phyloP scores from a whole-genome alignment of 129 eudicot genomes.

The Chrysanthemum makinoi region DNA sequence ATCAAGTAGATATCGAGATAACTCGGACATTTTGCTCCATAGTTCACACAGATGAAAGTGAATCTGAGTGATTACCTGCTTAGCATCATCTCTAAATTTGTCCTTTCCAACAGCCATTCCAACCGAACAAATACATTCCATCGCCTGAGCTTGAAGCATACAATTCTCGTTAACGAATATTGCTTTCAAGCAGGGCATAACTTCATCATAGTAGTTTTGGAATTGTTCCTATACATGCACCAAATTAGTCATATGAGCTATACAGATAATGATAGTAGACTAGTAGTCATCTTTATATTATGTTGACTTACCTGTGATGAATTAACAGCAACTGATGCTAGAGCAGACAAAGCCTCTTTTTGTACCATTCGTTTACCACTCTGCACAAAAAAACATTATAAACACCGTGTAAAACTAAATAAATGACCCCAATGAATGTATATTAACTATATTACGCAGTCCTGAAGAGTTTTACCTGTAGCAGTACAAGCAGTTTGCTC shows the following conservation, averaged over 20 bases:
- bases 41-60: not conserved
- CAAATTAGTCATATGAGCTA: conserved; percentile 4
- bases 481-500: conserved; percentile 82
- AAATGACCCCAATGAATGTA: too few relatives aligned
- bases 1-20: too few relatives aligned
- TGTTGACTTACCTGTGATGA: conserved; percentile 75
- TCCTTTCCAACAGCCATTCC: conserved; percentile 99
- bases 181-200: conserved; percentile 96
- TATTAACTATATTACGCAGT: not conserved
- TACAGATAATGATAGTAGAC: conserved; percentile 3
- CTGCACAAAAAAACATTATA: conserved; percentile 37
- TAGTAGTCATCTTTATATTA: not conserved
- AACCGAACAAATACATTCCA: conserved; percentile 97
- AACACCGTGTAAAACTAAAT: not conserved
- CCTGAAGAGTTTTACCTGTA: conserved; percentile 54
- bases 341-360: conserved; percentile 96
- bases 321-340: conserved; percentile 87
- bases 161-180: conserved; percentile 89
- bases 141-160: conserved; percentile 97
- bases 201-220: conserved; percentile 97
- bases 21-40: not conserved
- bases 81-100: conserved; percentile 91
- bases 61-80: conserved; percentile 53
- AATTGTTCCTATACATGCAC: conserved; percentile 74
- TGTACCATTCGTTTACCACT: conserved; percentile 98